A percentile compares a stretch with the other conserved stretches of the same genome.
phyloP scores from a whole-genome alignment of 2,329 filamentous ascomycete species.

The Myriosclerotinia curreyana region DNA sequence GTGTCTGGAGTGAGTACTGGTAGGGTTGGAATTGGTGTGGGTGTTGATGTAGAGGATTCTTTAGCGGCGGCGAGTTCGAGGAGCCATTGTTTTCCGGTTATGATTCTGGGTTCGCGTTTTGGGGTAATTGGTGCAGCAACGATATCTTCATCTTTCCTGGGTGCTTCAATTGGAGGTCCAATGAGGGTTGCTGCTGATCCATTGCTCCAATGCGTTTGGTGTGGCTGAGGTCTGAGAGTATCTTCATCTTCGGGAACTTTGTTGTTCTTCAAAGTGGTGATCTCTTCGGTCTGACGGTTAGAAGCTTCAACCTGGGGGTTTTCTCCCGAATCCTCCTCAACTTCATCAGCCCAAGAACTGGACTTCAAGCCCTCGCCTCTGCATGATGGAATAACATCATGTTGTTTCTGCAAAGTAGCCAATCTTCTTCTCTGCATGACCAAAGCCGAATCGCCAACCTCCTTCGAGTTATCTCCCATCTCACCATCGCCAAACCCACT shows the following conservation, averaged over 20 bases:
- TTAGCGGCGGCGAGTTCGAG: not conserved
- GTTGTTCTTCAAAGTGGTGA: not conserved
- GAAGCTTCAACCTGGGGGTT: too few species aligned
- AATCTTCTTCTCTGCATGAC: conserved; percentile 21
- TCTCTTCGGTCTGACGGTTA: not conserved
- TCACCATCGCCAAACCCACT: not conserved
- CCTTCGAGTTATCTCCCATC: not conserved
- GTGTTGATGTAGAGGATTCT: not conserved
- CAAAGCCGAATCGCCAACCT: not conserved
- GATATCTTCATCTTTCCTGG: not conserved
- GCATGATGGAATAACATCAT: conserved; percentile 28
- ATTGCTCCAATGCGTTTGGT: not conserved
- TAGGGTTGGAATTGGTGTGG: not conserved
- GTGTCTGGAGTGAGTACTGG: not conserved
- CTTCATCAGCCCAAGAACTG: conserved; percentile 33
- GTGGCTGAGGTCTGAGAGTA: not conserved
- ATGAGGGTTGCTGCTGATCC: not conserved
- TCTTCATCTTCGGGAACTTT: not conserved
- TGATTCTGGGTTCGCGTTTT: not conserved
- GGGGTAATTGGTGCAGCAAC: not conserved
- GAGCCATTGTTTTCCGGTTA: conserved; percentile 7
- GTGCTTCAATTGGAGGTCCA: not conserved
- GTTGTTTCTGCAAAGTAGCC: conserved; percentile 25
- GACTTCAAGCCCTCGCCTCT: conserved; percentile 23
- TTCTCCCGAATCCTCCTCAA: conserved; percentile 20